Percentiles rank a stretch among this genome's conserved stretches.
Conservation (phyloP, 176 grass and related monocot species). For the Aegilops longissima region DNA sequence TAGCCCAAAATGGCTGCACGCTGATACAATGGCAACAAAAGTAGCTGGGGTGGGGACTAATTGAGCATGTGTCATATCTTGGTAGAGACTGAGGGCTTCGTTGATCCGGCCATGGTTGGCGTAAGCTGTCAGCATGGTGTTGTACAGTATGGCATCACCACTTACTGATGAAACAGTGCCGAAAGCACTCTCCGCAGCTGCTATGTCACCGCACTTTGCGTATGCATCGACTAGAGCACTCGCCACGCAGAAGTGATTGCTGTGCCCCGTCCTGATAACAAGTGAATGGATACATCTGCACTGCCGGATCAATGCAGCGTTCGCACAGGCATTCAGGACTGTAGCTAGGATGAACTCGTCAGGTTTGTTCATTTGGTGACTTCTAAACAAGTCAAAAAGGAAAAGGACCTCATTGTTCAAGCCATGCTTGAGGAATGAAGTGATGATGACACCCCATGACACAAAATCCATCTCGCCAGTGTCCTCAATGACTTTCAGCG, state of each 20-base stretch:
- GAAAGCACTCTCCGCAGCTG: conserved; percentile 36
- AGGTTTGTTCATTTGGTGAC: conserved; percentile 9
- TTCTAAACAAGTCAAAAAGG: conserved; percentile 43
- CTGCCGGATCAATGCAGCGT: conserved; percentile 41
- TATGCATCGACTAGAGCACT: conserved; percentile 59
- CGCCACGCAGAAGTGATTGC: conserved; percentile 38
- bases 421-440: conserved; percentile 50
- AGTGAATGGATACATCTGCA: conserved; percentile 45
- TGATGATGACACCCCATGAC: conserved; percentile 47
- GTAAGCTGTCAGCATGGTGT: conserved; percentile 67
- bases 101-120: conserved; percentile 52
- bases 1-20: conserved; percentile 58
- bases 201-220: conserved; percentile 58
- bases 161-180: not conserved
- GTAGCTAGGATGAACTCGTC: conserved; percentile 55
- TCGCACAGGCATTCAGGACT: conserved; percentile 48
- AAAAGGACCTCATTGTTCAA: conserved; percentile 28
- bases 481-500: conserved; percentile 39
- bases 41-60: conserved; percentile 55
- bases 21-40: conserved; percentile 45
- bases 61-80: conserved; percentile 36
- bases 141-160: conserved; percentile 46
- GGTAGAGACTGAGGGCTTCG: conserved; percentile 36
- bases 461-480: conserved; percentile 37
- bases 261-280: conserved; percentile 46